Evolutionary conservation across 768 basidiomycete species (phyloP), one percentile per base, ranked within the genome.

Genomic region (Tylopilus sp.): DNA sequence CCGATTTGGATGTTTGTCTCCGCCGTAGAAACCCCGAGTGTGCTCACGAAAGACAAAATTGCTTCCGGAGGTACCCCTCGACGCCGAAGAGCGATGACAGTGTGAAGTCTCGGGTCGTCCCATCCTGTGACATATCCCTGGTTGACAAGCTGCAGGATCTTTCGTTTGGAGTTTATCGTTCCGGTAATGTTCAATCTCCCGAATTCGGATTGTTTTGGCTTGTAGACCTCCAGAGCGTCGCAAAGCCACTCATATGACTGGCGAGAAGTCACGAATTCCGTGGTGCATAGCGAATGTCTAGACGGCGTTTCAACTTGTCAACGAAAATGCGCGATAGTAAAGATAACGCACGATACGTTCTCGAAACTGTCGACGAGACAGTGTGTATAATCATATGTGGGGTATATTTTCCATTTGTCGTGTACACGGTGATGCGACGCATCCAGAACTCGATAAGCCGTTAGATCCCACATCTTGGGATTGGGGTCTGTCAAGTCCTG

Each of bases 161-260:
- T 98, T 18, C 97, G 88, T 71, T 99, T 99, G 3, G 95, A 98
- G 76, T 88, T 93, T 69, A 99, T 84, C 17, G 95, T 95, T 26
- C 97, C 97, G 55, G 95, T 90, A 41, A 99, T 69, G 62, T 85
- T 93, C 42, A 98, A 78, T 48, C 97, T 83, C 20, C 97, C 97
- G 61, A 91, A 98, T 68, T 99, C 97, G 42, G 92, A 95, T 71
- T 99, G 97, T 51, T 85, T 85, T 20, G 97, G 95, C 68, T 94
- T 97, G 78, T 98, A 99, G 3, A 98, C 87, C 55, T 90, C 91
- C n/a, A 98, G 76, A 3, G 91, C 92, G 65, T 99, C 95, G 62
- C 97, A 99, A 12, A 99, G 80, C 97, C 97, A 99, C 63, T 99
- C 97, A 68, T 99, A 98, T 0, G 97, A 97, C 65, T 93, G 90